phyloP scores from a whole-genome alignment of 306 rosid genomes.

The Glycine soja region DNA sequence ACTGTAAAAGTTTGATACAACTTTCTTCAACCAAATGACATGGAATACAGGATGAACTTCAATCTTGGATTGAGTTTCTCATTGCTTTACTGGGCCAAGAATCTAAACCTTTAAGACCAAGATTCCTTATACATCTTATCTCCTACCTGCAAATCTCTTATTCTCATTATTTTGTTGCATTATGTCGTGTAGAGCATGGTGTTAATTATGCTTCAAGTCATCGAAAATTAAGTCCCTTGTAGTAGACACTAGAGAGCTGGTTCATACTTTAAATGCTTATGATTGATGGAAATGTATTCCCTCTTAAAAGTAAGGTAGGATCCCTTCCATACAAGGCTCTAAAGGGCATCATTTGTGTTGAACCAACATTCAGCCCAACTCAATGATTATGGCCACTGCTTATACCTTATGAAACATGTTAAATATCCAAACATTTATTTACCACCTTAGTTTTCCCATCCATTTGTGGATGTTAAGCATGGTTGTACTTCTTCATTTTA shows the following conservation, averaged over 20 bases:
- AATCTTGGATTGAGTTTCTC: background rate
- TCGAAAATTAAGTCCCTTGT: too few species aligned
- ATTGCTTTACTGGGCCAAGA: background rate
- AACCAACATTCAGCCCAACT: background rate
- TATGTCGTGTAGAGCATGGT: slow-evolving; percentile 7
- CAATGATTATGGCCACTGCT: background rate
- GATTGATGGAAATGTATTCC: background rate
- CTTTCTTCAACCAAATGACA: background rate
- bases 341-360: background rate
- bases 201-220: background rate
- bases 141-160: background rate
- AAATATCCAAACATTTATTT: background rate
- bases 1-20: background rate
- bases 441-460: background rate
- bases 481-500: background rate
- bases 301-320: background rate
- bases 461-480: background rate
- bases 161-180: background rate
- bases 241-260: too few species aligned
- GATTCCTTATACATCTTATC: background rate
- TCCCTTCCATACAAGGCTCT: background rate
- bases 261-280: too few species aligned
- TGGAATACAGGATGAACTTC: background rate
- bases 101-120: background rate
- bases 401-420: background rate